Conservation (phyloP, 768 basidiomycete species). For the Termitomyces titanicus region DNA sequence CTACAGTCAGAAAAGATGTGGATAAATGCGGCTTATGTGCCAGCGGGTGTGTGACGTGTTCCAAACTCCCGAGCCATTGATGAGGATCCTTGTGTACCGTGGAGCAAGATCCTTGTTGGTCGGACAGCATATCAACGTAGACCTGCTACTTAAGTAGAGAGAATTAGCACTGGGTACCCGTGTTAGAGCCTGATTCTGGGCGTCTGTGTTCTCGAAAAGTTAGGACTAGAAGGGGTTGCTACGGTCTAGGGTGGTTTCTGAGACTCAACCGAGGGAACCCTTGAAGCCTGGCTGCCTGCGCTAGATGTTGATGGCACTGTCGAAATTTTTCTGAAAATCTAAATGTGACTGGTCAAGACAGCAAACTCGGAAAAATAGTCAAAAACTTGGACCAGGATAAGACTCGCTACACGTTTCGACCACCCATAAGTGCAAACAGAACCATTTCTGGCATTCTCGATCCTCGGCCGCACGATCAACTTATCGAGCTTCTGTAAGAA, state of each 20-base stretch:
- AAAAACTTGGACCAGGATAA: background rate
- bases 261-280: background rate
- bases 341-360: too few species aligned
- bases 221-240: background rate
- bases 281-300: background rate
- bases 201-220: background rate
- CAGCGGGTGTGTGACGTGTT: slow-evolving; percentile 10
- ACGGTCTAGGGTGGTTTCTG: background rate
- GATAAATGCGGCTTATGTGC: slow-evolving; percentile 17
- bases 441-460: background rate
- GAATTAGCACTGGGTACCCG: background rate
- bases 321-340: background rate
- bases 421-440: slow-evolving; percentile 6
- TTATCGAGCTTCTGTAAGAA: background rate
- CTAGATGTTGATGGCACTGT: background rate
- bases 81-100: slow-evolving; percentile 8
- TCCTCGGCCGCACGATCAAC: slow-evolving; percentile 3
- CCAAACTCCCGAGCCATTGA: slow-evolving; percentile 11
- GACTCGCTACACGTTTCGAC: too few species aligned
- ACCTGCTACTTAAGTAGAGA: slow-evolving; percentile 4
- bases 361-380: too few species aligned
- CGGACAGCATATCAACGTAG: slow-evolving; percentile 5
- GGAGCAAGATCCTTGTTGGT: slow-evolving; percentile 18
- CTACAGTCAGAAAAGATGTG: slow-evolving; percentile 7
- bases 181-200: slow-evolving; percentile 1